Conservation (phyloP, 2,329 filamentous ascomycete species). For the Didymella keratinophila region DNA sequence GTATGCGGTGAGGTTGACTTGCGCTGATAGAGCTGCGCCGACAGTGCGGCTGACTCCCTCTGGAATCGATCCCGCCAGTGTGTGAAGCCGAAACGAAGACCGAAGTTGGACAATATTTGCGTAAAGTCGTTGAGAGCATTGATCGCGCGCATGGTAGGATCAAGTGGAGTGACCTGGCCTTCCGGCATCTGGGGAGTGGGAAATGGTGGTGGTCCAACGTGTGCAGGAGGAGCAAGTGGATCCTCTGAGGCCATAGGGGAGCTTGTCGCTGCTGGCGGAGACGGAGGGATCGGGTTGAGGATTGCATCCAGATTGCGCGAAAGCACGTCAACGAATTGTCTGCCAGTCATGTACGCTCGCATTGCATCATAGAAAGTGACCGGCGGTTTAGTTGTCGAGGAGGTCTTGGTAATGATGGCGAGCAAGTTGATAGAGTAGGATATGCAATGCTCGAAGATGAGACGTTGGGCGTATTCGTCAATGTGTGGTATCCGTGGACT, state of each 20-base stretch:
- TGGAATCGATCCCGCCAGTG: slow-evolving; percentile 60
- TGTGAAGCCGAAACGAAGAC: slow-evolving; percentile 58
- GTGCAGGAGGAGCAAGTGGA: slow-evolving; percentile 45
- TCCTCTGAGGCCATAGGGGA: slow-evolving; percentile 42
- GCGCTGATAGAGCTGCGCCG: slow-evolving; percentile 53
- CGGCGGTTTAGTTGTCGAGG: slow-evolving; percentile 67
- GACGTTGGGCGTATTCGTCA: slow-evolving; percentile 76
- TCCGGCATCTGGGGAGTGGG: slow-evolving; percentile 39
- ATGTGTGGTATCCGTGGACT: slow-evolving; percentile 76
- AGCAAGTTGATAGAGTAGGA: slow-evolving; percentile 81
- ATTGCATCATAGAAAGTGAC: slow-evolving; percentile 89
- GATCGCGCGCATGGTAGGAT: slow-evolving; percentile 53
- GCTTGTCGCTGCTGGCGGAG: slow-evolving; percentile 46
- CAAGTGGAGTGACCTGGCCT: slow-evolving; percentile 36
- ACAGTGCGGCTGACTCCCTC: slow-evolving; percentile 53
- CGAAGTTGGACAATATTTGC: slow-evolving; percentile 56
- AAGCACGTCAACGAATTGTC: slow-evolving; percentile 65
- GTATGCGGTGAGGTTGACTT: slow-evolving; percentile 35
- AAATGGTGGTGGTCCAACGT: slow-evolving; percentile 43
- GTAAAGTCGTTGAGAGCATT: slow-evolving; percentile 58
- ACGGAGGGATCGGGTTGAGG: slow-evolving; percentile 52
- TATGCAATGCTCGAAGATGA: slow-evolving; percentile 87
- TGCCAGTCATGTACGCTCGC: slow-evolving; percentile 75
- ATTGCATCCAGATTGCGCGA: slow-evolving; percentile 61
- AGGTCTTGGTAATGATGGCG: slow-evolving; percentile 64